Conservation (phyloP, 805 yeast genomes). For the Ogataea pilisensis region DNA sequence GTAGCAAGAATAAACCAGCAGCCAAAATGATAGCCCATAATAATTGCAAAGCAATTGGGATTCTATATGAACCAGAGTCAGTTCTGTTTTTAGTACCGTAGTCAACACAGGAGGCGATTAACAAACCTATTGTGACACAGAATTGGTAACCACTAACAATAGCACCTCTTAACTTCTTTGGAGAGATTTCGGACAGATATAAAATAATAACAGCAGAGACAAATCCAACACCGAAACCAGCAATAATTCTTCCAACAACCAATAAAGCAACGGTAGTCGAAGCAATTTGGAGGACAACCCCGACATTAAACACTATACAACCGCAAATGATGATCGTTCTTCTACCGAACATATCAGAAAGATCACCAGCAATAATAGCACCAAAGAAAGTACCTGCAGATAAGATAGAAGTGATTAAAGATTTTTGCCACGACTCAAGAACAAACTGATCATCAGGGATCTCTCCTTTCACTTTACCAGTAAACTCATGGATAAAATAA, state of each 20-base stretch:
- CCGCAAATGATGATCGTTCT: constrained; percentile 42
- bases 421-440: constrained; percentile 29
- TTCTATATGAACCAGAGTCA: constrained; percentile 59
- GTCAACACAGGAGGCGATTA: constrained; percentile 66
- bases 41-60: constrained; percentile 72
- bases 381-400: constrained; percentile 72
- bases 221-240: constrained; percentile 78
- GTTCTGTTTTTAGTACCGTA: constrained; percentile 57
- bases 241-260: constrained; percentile 66
- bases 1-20: constrained; percentile 61
- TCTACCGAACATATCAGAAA: constrained; percentile 44
- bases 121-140: constrained; percentile 62
- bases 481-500: constrained; percentile 34
- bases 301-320: constrained; percentile 42
- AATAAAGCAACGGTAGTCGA: constrained; percentile 44
- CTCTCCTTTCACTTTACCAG: constrained; percentile 19
- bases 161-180: constrained; percentile 75
- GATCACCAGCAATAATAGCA: constrained; percentile 56
- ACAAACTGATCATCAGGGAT: constrained; percentile 16
- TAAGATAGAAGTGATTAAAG: constrained; percentile 64
- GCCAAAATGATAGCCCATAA: constrained; percentile 61
- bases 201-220: constrained; percentile 74
- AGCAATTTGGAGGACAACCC: constrained; percentile 46
- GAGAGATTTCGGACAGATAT: constrained; percentile 76
- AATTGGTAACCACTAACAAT: constrained; percentile 70